Conservation (phyloP, 116 monocot species). For the Phalaenopsis hybrid region DNA sequence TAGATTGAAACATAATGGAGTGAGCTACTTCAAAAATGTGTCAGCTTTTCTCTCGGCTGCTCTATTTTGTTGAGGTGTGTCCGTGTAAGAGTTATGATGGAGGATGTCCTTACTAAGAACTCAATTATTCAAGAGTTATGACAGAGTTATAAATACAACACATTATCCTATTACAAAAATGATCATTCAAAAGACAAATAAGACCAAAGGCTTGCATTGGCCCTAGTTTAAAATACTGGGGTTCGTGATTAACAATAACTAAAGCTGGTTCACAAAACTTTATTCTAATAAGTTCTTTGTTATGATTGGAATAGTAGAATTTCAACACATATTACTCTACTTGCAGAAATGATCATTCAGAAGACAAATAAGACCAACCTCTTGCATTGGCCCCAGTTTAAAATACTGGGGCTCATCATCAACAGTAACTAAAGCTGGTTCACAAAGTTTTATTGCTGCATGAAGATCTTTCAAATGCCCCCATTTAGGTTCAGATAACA, state of each 20-base stretch:
- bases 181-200: not conserved
- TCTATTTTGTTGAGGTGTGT: too few relatives aligned
- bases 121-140: too few relatives aligned
- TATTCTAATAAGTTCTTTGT: constrained; percentile 8
- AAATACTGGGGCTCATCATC: constrained; percentile 70
- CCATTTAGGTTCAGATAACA: constrained; percentile 69
- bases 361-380: constrained; percentile 31
- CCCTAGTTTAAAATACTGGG: constrained; percentile 81
- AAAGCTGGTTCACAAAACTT: constrained; percentile 80
- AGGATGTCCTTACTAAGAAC: too few relatives aligned
- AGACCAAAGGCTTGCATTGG: constrained; percentile 71
- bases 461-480: constrained; percentile 79
- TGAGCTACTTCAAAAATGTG: too few relatives aligned
- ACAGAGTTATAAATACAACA: too few relatives aligned
- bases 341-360: too few relatives aligned
- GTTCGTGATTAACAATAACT: constrained; percentile 58
- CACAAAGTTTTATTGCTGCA: constrained; percentile 69
- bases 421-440: constrained; percentile 67
- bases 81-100: too few relatives aligned
- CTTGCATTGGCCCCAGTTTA: constrained; percentile 82
- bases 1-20: too few relatives aligned
- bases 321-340: not conserved
- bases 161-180: not conserved
- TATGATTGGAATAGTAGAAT: too few relatives aligned
- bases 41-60: too few relatives aligned